Evolutionary conservation across 2,329 filamentous ascomycete species (phyloP), one percentile per base, ranked within the genome.

Genomic region (Cordyceps sp.): DNA sequence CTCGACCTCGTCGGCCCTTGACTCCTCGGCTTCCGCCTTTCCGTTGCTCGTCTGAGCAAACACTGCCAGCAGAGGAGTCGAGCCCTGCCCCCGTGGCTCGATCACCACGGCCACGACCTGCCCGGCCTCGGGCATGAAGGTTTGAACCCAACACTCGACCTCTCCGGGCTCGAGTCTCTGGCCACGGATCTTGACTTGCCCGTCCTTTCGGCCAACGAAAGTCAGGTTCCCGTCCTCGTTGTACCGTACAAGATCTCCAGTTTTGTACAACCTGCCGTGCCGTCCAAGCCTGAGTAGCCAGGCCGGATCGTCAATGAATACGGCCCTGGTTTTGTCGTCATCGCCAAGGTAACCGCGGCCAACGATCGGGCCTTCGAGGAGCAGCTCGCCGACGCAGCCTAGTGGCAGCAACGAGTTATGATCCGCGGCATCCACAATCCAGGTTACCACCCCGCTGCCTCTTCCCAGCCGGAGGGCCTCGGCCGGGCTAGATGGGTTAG

Each of bases 101-200:
- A 36, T 33, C 10, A 33, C 32, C 27, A 37, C 39, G 17, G 34
- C 38, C 3, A 36, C 30, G 6, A 39, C 35, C n/a, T 30, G 28
- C 10, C 22, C 10, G 33, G 4, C 13, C 30, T n/a, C n/a, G n/a
- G 31, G 4, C 38, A 21, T 2, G 29, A 32, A 15, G 26, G 29
- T 17, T 31, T n/a, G 29, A 9, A 37, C 33, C 10, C 37, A 28
- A 12, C 30, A 35, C 33, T 45, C 43, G 15, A 45, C 35, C 6
- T 45, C 43, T 2, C 35, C 39, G 1, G 64, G 52, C 45, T 64
- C 71, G 34, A 67, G 49, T 30, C 66, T 46, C 35, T 60, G 69
- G 23, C 72, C 72, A 18, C 59, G 55, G 12, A 73, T 47, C 43
- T 72, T 72, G 31, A 71, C 57, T 43, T 71, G 66, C 1, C 22